Percentiles rank a stretch among this genome's conserved stretches.
phyloP scores from a whole-genome alignment of 768 basidiomycete species.

The Lactifluus pinguis region DNA sequence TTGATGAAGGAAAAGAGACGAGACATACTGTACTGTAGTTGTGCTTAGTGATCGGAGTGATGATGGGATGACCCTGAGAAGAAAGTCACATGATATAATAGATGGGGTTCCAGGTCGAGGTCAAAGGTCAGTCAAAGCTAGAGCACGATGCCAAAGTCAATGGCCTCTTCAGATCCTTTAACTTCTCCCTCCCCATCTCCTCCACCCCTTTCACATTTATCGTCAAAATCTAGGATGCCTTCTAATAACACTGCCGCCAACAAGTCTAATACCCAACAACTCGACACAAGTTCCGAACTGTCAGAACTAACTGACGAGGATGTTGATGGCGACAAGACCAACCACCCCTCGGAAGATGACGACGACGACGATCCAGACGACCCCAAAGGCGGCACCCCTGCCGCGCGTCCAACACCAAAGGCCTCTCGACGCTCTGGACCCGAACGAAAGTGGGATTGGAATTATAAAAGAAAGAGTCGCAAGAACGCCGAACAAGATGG shows the following conservation, averaged over 20 bases:
- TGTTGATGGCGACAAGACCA: conserved; percentile 38
- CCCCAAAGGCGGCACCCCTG: conserved; percentile 18
- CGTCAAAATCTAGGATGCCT: conserved; percentile 16
- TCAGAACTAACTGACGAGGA: conserved; percentile 82
- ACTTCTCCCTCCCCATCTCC: conserved; percentile 63
- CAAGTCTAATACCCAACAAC: conserved; percentile 27
- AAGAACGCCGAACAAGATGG: conserved; percentile 29
- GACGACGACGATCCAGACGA: conserved; percentile 19
- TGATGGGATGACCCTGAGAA: no score
- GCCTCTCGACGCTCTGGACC: conserved; percentile 65
- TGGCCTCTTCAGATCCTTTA: conserved; percentile 54
- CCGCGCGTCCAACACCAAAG: conserved; percentile 23
- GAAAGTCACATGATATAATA: no score
- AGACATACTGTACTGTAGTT: not conserved
- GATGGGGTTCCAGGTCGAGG: no score
- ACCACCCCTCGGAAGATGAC: conserved; percentile 5
- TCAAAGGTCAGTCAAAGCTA: no score
- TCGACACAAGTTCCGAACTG: conserved; percentile 66
- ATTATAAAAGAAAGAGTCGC: conserved; percentile 29
- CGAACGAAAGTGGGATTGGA: conserved; percentile 84
- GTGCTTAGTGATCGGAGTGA: no score
- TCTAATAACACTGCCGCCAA: conserved; percentile 22
- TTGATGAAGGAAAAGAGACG: not conserved
- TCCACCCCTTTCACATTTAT: conserved; percentile 32
- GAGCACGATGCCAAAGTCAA: conserved; percentile 38